Evolutionary conservation across 257 asterid genomes (phyloP), one percentile per base, ranked within the genome.

Genomic region (Orobanche coerulescens): DNA sequence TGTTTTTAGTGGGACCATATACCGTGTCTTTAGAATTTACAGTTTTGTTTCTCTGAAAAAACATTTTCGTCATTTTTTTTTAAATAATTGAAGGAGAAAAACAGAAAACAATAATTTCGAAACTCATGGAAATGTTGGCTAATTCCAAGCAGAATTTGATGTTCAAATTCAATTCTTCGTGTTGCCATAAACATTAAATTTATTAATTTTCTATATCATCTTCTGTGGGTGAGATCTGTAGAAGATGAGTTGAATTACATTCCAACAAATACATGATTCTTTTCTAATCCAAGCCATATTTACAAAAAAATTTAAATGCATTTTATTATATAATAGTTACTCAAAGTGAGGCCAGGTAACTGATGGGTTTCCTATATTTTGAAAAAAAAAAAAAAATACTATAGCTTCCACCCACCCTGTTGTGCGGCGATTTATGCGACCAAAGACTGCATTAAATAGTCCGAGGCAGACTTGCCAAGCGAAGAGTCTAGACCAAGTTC

Each of bases 201-300:
- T n/a, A n/a, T n/a, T n/a, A n/a, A 31, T 31, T 31, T 31, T 9
- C 6, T 31, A 31, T 26, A 5, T 26, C 19, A 19, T 6, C 12
- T 22, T 12, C 7, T 11, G 1, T 11, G 25, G 18, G 46, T 58
- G 18, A 26, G 61, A 63, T 28, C 49, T 13, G 16, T 1, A n/a
- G 40, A 52, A 39, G 53, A 44, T 37, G 49, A 33, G 51, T n/a
- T 19, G 39, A 40, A 39, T 40, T 55, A 30, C 22, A 65, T 53
- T 40, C 16, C 40, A 33, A 10, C 37, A 33, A 8, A 11, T 25
- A 15, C 30, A 31, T 11, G n/a, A 8, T 57, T 31, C n/a, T 31
- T 16, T 20, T 57, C 26, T 20, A 37, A 50, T 57, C 34, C 33
- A 51, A 44, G 59, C 64, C 20, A 31, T 36, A 30, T 42, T 28